phyloP scores from a whole-genome alignment of 1,284 basidiomycete species.

The Boletus mariae region DNA sequence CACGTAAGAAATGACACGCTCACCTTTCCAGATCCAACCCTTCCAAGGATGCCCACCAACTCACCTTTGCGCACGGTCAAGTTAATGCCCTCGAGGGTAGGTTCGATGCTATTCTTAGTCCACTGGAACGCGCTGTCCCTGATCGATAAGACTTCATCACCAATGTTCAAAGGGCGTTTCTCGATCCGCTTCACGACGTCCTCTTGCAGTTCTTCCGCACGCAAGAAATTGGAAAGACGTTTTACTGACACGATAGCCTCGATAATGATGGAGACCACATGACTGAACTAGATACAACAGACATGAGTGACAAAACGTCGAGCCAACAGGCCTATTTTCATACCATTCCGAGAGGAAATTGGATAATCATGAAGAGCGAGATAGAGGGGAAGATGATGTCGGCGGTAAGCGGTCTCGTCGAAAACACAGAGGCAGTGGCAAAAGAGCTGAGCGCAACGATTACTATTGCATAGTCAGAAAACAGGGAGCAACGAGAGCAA shows the following conservation, averaged over 20 bases:
- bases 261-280: constrained; percentile 74
- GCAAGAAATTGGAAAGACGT: constrained; percentile 77
- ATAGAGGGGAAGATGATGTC: constrained; percentile 95
- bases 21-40: constrained; percentile 92
- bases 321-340: constrained; percentile 46
- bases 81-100: constrained; percentile 77
- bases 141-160: constrained; percentile 73
- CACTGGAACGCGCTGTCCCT: constrained; percentile 77
- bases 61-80: constrained; percentile 80
- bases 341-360: constrained; percentile 87
- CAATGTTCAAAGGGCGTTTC: constrained; percentile 45
- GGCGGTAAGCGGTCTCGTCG: constrained; percentile 73
- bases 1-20: constrained; percentile 6
- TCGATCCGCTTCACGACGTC: constrained; percentile 62
- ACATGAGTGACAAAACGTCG: constrained; percentile 15
- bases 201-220: constrained; percentile 75
- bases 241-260: constrained; percentile 85
- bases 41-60: constrained; percentile 81
- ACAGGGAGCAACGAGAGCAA: constrained; percentile 53
- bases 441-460: constrained; percentile 89
- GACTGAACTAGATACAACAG: constrained; percentile 48
- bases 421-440: constrained; percentile 72
- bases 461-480: constrained; percentile 38
- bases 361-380: constrained; percentile 86
- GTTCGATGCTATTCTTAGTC: constrained; percentile 52